A percentile compares a stretch with the other conserved stretches of the same genome.
Conservation (phyloP, 2,329 filamentous ascomycete species). For the Hymenoscyphus albidus region DNA sequence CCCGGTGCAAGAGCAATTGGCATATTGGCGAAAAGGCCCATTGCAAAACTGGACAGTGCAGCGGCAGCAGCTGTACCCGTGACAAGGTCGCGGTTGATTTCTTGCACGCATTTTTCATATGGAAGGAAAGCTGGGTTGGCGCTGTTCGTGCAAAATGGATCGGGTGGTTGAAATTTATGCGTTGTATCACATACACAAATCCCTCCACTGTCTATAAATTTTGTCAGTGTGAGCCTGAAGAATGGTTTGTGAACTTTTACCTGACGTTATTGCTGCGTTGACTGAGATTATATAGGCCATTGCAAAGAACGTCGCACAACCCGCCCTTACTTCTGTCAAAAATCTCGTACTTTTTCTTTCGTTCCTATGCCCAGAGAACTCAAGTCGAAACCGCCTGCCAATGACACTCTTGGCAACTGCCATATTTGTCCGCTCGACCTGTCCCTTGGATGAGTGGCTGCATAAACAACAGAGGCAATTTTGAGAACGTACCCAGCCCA, state of each 20-base stretch:
- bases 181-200: slow-evolving; percentile 23
- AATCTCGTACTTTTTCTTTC: slow-evolving; percentile 62
- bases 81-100: slow-evolving; percentile 62
- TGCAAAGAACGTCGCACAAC: slow-evolving; percentile 67
- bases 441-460: slow-evolving; percentile 8
- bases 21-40: slow-evolving; percentile 76
- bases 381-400: slow-evolving; percentile 73
- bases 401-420: slow-evolving; percentile 60
- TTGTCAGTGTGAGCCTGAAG: neutral
- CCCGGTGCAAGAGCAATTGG: slow-evolving; percentile 69
- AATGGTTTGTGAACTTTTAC: slow-evolving; percentile 8
- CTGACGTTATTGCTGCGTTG: slow-evolving; percentile 45
- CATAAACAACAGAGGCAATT: neutral
- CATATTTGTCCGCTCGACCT: slow-evolving; percentile 34
- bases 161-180: slow-evolving; percentile 7
- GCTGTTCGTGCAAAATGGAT: slow-evolving; percentile 23
- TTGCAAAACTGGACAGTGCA: slow-evolving; percentile 73
- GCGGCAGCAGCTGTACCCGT: slow-evolving; percentile 83
- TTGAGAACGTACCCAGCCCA: slow-evolving; percentile 32
- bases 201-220: slow-evolving; percentile 25
- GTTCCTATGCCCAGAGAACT: slow-evolving; percentile 69
- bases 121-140: slow-evolving; percentile 49
- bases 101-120: slow-evolving; percentile 60
- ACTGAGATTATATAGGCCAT: slow-evolving; percentile 74
- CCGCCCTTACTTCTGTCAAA: slow-evolving; percentile 79